Base-by-base conservation (phyloP, 2,329 filamentous ascomycete genomes). In the Hansfordia pulvinata region DNA sequence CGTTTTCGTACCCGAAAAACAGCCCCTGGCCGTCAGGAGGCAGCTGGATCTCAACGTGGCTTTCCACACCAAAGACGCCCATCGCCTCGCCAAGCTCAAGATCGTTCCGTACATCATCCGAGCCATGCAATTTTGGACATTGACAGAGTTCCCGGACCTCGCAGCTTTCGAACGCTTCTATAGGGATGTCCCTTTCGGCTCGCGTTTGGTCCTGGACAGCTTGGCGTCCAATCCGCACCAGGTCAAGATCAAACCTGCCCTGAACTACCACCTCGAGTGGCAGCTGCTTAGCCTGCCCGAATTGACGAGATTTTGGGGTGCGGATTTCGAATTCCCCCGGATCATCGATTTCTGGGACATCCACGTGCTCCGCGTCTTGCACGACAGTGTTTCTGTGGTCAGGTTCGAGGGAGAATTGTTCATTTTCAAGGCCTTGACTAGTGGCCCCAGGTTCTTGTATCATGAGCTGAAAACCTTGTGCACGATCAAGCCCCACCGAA, bases 361-460 rank as follows among this genome's bases (percentile, higher is more conserved):
- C n/a, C 49, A 55, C 20, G 58, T 71, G 24, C 39, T 65, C 32
- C 52, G 53, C 12, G 63, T 74, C 42, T 46, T 73, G 11, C 64
- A 73, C 35, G 70, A 75, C 39, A 71, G 67, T 33, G 62, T 74
- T 23, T 69, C 63, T 30, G 49, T 72, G 10, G 65, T 73, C 23
- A 47, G 50, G 17, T 51, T 64, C 20, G 35, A 47, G 12, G 50
- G 45, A 6, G 38, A 49, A 25, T 43, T 53, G 3, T 64, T 59
- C 52, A 62, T 72, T 30, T 59, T 76, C 46, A 76, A 76, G 41
- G 64, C 66, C 3, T 43, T 73, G 21, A 64, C 62, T 3, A 67
- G 63, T 44, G 62, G 59, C 35, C 56, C 64, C 32, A 72, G 72
- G 39, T 74, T 66, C 38, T 51, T 76, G 19, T 75, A 74, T 40